Evolutionary conservation across 2,329 filamentous ascomycete genomes (phyloP).

Genomic region (Calonectria crousiana): DNA sequence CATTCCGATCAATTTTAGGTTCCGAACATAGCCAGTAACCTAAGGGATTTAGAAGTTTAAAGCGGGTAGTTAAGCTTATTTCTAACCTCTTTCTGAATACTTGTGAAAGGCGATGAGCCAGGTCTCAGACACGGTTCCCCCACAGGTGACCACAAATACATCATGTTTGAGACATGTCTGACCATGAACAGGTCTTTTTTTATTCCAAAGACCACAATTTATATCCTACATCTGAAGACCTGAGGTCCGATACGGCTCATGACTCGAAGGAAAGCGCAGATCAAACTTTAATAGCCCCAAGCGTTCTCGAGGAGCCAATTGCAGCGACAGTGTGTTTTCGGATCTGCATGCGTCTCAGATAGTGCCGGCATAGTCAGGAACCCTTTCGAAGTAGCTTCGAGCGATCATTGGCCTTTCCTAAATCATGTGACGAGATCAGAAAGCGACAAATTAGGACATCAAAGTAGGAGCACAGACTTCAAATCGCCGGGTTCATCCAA

Average conservation of each 20-base stretch:
- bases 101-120: neutral
- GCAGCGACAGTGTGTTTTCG: neutral
- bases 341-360: neutral
- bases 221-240: neutral
- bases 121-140: neutral
- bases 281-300: neutral
- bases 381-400: neutral
- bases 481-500: neutral
- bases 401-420: neutral
- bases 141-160: neutral
- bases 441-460: neutral
- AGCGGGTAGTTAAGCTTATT: neutral
- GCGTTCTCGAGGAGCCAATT: neutral
- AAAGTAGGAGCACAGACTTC: neutral
- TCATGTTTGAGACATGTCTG: neutral
- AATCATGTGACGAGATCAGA: neutral
- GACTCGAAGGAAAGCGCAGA: neutral
- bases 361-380: neutral
- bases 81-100: neutral
- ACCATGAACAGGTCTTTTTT: neutral
- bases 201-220: neutral
- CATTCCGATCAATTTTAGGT: neutral
- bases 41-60: neutral
- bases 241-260: neutral
- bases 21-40: neutral